phyloP scores from a whole-genome alignment of 192 early-diverging fungal genomes.

The Paraglomus occultum region DNA sequence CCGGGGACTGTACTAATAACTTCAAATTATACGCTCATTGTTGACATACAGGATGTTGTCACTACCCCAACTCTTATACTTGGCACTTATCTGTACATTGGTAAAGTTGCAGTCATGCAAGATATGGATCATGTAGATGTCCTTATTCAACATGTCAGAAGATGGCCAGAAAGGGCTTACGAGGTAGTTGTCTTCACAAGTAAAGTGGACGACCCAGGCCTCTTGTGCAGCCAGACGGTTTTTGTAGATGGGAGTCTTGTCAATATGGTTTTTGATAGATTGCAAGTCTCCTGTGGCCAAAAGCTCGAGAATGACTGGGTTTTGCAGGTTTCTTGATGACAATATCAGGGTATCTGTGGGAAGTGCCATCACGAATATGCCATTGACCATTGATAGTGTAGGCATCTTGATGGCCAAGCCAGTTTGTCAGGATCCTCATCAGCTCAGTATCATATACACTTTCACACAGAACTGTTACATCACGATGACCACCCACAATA shows the following conservation, averaged over 20 bases:
- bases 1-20: too few relatives aligned
- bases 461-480: background rate
- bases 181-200: conserved; percentile 21
- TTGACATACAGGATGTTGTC: background rate
- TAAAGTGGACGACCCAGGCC: conserved; percentile 21
- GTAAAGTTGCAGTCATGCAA: background rate
- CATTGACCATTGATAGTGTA: conserved; percentile 11
- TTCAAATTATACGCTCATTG: conserved; percentile 12
- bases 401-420: conserved; percentile 12
- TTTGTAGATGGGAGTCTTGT: background rate
- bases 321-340: too few relatives aligned
- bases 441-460: conserved; percentile 28
- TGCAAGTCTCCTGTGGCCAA: conserved; percentile 4
- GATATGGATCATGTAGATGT: background rate
- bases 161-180: background rate
- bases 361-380: too few relatives aligned
- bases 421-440: conserved; percentile 16
- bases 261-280: conserved; percentile 2
- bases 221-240: conserved; percentile 10
- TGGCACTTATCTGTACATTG: background rate
- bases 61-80: too few relatives aligned
- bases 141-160: background rate
- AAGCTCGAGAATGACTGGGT: conserved; percentile 12
- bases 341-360: too few relatives aligned
- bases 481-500: background rate